Evolutionary conservation across 306 rosid species (phyloP).

Genomic region (Trifolium repens): DNA sequence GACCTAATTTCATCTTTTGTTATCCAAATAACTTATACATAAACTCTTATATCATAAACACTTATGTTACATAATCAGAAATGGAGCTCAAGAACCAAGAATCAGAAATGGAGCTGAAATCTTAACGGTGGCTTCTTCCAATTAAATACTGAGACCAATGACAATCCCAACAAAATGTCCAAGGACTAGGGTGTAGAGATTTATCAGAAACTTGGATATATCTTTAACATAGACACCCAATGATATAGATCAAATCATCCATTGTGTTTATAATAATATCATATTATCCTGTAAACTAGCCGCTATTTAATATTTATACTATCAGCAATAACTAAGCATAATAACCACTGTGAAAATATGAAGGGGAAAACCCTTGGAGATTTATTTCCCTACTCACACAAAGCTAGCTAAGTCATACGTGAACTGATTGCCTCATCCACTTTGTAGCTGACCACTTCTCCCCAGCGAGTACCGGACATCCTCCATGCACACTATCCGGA

Average conservation of each 20-base stretch:
- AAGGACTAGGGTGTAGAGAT: neutral
- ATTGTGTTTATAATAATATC: slow-evolving; percentile 17
- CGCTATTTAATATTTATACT: slow-evolving; percentile 8
- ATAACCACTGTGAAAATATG: slow-evolving; percentile 18
- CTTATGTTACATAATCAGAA: neutral
- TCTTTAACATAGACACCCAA: slow-evolving; percentile 15
- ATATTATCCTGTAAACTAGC: slow-evolving; percentile 7
- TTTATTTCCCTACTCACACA: neutral
- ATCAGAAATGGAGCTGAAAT: no score
- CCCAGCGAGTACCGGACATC: slow-evolving; percentile 55
- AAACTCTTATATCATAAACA: neutral
- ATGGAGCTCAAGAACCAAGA: no score
- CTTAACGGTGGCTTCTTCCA: neutral
- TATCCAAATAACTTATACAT: neutral
- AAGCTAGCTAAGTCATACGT: slow-evolving; percentile 30
- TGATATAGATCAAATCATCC: slow-evolving; percentile 4
- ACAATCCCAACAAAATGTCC: slow-evolving; percentile 10
- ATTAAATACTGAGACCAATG: neutral
- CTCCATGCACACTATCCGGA: slow-evolving; percentile 59
- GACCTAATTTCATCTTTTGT: neutral
- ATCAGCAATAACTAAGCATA: slow-evolving; percentile 38
- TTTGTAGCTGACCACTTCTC: slow-evolving; percentile 66
- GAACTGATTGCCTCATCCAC: slow-evolving; percentile 58
- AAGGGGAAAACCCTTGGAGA: slow-evolving; percentile 11
- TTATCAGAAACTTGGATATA: neutral